Evolutionary conservation across 768 basidiomycete genomes (phyloP), one percentile per base, ranked within the genome.

Genomic region (Suillus sp.): DNA sequence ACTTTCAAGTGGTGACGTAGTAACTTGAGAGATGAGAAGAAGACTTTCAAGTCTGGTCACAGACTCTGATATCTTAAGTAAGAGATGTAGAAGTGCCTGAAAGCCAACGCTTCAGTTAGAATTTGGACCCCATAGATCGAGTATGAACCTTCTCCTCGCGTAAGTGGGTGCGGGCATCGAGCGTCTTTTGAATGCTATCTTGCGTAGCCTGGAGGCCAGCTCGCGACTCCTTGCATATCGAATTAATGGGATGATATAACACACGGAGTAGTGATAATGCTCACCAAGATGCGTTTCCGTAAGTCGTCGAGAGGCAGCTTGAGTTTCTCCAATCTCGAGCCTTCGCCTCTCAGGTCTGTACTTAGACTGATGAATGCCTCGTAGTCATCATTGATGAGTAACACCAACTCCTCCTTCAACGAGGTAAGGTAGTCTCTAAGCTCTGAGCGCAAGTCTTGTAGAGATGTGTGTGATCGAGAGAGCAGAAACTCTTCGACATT

Each of bases 351-450:
- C 66, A 99, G 74, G 69, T 98, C 95, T 3, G 96, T 95, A 66
- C 96, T 96, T 35, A 99, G 81, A 68, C 92, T 94, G 70, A 99
- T 96, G 73, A 99, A 99, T 16, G 95, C 95, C 74, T 95, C 95
- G 71, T 99, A 99, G 77, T 99, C 97, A 69, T 95, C 91, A 76
- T 99, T 99, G 74, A 99, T 97, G 70, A 99, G 86, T 70, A 88
- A 88, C 35, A 99, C 95, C 40, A 99, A 84, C 73, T 97, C 96
- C 73, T 96, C 93, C 75, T 96, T 95, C 66, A 99, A 78, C 11
- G 83, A 79, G 0, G 86, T 84, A 64, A 94, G 81, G 74, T 98
- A 98, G 59, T 93, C 88, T 37, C 95, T 84, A 25, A 99, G 80
- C 73, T 99, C 96, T 4, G 86, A 77, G 60, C 95, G 89, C 37